These are phyloP conservation scores for Picea glauca DNA, from an alignment of 75 land plant species.

Conservation along the genomic window DNA sequence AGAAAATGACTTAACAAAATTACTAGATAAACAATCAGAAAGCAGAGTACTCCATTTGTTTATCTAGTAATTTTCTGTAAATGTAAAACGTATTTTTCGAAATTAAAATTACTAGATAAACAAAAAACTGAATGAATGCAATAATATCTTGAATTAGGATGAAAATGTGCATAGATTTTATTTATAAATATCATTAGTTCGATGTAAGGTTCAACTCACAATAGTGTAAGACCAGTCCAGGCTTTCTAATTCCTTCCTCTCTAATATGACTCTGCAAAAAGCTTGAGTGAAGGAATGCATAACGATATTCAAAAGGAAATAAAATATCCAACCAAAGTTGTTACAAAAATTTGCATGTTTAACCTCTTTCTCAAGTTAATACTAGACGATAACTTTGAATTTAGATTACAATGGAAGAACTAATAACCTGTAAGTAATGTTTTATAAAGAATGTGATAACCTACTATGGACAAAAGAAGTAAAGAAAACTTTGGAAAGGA, in stretches of 20 bases:
- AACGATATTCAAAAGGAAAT: background rate
- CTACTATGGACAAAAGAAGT: background rate
- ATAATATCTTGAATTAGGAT: background rate
- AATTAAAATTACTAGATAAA: background rate
- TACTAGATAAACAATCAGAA: too few species aligned
- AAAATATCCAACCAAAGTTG: background rate
- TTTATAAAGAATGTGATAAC: background rate
- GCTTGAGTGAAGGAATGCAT: background rate
- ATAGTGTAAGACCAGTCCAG: slow-evolving; percentile 51
- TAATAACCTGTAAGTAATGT: background rate
- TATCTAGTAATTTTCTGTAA: too few species aligned
- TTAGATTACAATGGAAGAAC: background rate
- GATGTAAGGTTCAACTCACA: slow-evolving; percentile 30
- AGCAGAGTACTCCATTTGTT: too few species aligned
- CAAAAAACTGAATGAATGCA: background rate
- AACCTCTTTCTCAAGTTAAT: background rate
- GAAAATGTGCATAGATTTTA: background rate
- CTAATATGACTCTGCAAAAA: slow-evolving; percentile 35
- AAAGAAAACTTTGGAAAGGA: background rate
- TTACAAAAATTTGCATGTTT: background rate
- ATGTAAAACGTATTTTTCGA: background rate
- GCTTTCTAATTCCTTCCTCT: slow-evolving; percentile 41
- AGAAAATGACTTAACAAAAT: background rate
- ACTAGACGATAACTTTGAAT: background rate
- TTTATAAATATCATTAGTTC: background rate